Conservation (phyloP, 2,329 filamentous ascomycete genomes). For the Nemania sp. region DNA sequence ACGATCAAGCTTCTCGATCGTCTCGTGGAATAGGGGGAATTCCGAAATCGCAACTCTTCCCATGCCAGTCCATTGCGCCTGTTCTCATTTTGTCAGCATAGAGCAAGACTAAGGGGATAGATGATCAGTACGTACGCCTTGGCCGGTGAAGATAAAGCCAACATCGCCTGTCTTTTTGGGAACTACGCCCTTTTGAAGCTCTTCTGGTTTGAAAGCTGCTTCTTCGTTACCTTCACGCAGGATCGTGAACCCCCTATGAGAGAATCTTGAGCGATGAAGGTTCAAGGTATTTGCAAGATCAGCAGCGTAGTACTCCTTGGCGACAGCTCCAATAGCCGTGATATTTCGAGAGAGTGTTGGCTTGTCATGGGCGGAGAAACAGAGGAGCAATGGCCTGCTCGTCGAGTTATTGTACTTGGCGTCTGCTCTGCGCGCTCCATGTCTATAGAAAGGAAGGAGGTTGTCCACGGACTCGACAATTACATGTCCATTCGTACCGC, state of each 20-base stretch:
- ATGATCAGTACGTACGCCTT: slow-evolving; percentile 27
- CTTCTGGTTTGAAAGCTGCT: slow-evolving; percentile 6
- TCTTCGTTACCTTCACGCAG: slow-evolving; percentile 17
- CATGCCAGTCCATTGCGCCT: slow-evolving; percentile 39
- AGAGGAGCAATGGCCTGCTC: slow-evolving; percentile 28
- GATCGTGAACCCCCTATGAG: slow-evolving; percentile 21
- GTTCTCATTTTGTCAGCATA: slow-evolving; percentile 2
- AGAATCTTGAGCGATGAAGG: slow-evolving; percentile 23
- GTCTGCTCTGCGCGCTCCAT: slow-evolving; percentile 23
- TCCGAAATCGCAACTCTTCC: slow-evolving; percentile 28
- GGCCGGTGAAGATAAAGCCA: slow-evolving; percentile 37
- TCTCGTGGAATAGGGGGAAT: slow-evolving; percentile 18
- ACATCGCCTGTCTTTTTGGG: slow-evolving; percentile 1
- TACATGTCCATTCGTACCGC: slow-evolving; percentile 28
- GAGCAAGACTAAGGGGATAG: too few species aligned
- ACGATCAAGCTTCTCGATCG: slow-evolving; percentile 24
- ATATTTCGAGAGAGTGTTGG: slow-evolving; percentile 30
- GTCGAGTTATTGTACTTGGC: slow-evolving; percentile 11
- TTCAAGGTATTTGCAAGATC: slow-evolving; percentile 31
- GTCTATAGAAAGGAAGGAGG: slow-evolving; percentile 28
- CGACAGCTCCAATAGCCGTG: slow-evolving; percentile 24
- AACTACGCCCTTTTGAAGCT: slow-evolving; percentile 4
- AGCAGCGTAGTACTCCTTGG: slow-evolving; percentile 23
- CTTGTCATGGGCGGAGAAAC: slow-evolving; percentile 32
- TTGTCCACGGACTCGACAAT: slow-evolving; percentile 26